These are phyloP conservation scores for Piper betle DNA, from an alignment of 164 flowering plant species.

Conservation along the genomic window DNA sequence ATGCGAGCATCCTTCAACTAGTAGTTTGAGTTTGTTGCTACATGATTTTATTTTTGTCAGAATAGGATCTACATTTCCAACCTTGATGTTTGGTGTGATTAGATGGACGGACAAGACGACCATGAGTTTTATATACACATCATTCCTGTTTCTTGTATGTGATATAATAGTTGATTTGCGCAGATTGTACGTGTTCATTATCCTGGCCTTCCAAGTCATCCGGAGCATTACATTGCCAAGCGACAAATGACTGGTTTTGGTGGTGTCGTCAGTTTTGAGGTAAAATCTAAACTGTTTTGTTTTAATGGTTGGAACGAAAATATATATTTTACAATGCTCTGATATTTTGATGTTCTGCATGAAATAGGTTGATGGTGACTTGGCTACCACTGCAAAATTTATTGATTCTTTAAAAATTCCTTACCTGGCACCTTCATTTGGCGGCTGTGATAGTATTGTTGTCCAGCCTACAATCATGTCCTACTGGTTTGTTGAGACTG, in stretches of 20 bases:
- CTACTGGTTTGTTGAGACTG: slow-evolving; percentile 48
- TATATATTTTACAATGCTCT: not conserved
- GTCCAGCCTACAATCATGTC: slow-evolving; percentile 98
- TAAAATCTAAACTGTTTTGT: slow-evolving; percentile 5
- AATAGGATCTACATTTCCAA: too few relatives aligned
- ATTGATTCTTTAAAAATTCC: slow-evolving; percentile 74
- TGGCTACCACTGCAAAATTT: slow-evolving; percentile 51
- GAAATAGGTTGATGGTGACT: slow-evolving; percentile 73
- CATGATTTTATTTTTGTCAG: too few relatives aligned
- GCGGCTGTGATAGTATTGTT: slow-evolving; percentile 98
- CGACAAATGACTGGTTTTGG: slow-evolving; percentile 95
- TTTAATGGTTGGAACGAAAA: not conserved
- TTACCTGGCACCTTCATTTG: slow-evolving; percentile 92
- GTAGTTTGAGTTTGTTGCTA: too few relatives aligned
- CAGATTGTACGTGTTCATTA: slow-evolving; percentile 82
- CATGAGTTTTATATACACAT: too few relatives aligned
- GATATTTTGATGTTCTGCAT: not conserved
- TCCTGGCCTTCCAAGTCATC: slow-evolving; percentile 91
- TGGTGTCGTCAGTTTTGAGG: slow-evolving; percentile 99
- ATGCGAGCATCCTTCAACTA: too few relatives aligned
- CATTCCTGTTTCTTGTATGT: too few relatives aligned
- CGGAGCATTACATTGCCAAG: slow-evolving; percentile 73
- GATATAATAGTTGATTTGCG: not conserved
- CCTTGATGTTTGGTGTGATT: too few relatives aligned
- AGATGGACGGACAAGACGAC: too few relatives aligned